phyloP scores from a whole-genome alignment of 1,139 yeast genomes.

The Kodamaea derodonti region DNA sequence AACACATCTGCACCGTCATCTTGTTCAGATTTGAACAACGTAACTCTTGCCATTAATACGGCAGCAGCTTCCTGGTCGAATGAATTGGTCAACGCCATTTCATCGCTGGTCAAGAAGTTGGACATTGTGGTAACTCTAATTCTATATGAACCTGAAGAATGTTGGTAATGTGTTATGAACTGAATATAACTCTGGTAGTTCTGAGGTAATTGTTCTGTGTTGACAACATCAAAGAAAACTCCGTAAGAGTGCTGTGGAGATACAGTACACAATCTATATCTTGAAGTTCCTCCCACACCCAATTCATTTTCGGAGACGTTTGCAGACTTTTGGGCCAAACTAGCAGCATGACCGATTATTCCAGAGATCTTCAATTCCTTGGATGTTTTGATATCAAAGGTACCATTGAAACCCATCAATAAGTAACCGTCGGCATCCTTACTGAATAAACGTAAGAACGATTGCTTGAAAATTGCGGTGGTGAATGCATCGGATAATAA shows the following conservation, averaged over 20 bases:
- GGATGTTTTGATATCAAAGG: slow-evolving; percentile 83
- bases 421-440: slow-evolving; percentile 84
- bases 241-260: slow-evolving; percentile 88
- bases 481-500: slow-evolving; percentile 93
- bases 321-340: slow-evolving; percentile 56
- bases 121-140: slow-evolving; percentile 88
- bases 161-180: slow-evolving; percentile 76
- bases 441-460: slow-evolving; percentile 79
- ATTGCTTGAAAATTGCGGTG: slow-evolving; percentile 93
- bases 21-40: slow-evolving; percentile 84
- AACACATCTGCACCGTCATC: slow-evolving; percentile 52
- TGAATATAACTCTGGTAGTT: slow-evolving; percentile 60
- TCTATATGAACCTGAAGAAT: slow-evolving; percentile 76
- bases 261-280: slow-evolving; percentile 79
- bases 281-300: slow-evolving; percentile 88
- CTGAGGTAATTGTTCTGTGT: slow-evolving; percentile 44
- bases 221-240: slow-evolving; percentile 80
- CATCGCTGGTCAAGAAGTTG: slow-evolving; percentile 54
- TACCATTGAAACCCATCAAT: slow-evolving; percentile 84
- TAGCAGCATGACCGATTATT: slow-evolving; percentile 87
- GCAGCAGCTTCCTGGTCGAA: slow-evolving; percentile 99
- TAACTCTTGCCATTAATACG: slow-evolving; percentile 89
- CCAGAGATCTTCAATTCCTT: slow-evolving; percentile 89
- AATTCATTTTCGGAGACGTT: slow-evolving; percentile 90
- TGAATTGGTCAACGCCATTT: slow-evolving; percentile 52